A percentile compares a stretch with the other conserved stretches of the same genome.
Evolutionary conservation across 1,284 basidiomycete genomes (phyloP).

Genomic region (Malassezia cuniculi): DNA sequence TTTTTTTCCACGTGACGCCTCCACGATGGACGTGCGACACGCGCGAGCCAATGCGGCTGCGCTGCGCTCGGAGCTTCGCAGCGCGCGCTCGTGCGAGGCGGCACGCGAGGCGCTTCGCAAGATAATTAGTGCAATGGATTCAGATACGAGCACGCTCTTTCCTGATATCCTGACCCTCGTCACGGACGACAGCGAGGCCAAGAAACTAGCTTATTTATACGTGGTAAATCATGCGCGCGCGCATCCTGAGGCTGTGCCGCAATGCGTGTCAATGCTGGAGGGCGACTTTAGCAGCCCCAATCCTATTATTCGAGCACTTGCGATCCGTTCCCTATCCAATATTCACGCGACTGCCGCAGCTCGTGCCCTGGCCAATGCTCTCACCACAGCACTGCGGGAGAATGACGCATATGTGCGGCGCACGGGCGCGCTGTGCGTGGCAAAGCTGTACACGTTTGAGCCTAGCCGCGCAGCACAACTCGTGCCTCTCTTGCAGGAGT

Average conservation of each 20-base stretch:
- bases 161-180: constrained; percentile 59
- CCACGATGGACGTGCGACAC: no score
- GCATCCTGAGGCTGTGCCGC: constrained; percentile 73
- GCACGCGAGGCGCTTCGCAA: no score
- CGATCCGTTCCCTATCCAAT: constrained; percentile 90
- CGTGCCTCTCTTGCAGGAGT: constrained; percentile 73
- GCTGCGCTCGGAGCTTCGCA: no score
- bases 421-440: constrained; percentile 83
- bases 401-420: constrained; percentile 68
- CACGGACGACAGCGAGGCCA: neutral
- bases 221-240: constrained; percentile 79
- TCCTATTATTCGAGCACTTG: constrained; percentile 77
- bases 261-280: constrained; percentile 78
- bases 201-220: constrained; percentile 47
- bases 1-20: no score
- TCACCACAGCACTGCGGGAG: constrained; percentile 75
- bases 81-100: no score
- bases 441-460: constrained; percentile 76
- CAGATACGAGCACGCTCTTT: constrained; percentile 74
- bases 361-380: constrained; percentile 65
- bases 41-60: no score
- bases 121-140: no score
- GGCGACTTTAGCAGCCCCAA: constrained; percentile 83
- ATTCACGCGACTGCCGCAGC: constrained; percentile 54
- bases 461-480: constrained; percentile 68